Base-by-base conservation (phyloP, 768 basidiomycete genomes). In the Auricularia heimuer region DNA sequence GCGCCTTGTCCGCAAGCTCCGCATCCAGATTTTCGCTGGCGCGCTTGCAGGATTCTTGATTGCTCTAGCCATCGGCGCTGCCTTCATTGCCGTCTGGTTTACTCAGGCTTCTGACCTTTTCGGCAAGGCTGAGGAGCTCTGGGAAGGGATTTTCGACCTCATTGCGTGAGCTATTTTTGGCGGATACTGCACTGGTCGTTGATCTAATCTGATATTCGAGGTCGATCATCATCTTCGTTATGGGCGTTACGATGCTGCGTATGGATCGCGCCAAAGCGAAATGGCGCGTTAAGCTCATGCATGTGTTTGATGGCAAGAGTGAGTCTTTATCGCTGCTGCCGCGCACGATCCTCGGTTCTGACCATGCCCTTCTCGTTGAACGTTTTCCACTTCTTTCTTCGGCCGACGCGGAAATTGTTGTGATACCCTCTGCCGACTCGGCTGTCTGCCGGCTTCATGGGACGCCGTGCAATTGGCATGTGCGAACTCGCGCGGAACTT, bases 71-170 rank as follows among this genome's bases (percentile, higher is more conserved):
- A 87, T 98, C 66, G 96, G 95, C 39, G 93, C 90, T 12, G 87
- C 92, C 1, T 98, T 96, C 76, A 89, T 98, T 67, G 93, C 90
- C 6, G 83, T 97, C 51, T 98, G 94, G 89, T 98, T 96, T 77
- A 98, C 94, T 36, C 85, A 90, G 71, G 88, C 95, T 0, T 81
- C 82, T 24, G 79, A 97, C 73, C 81, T 98, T 18, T 98, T 92
- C 90, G 73, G 81, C 47, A 85, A 85, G 71, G 84, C 92, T 4
- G 96, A 98, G 76, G 82, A 86, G 64, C 76, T 95, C 65, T 98
- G 96, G 96, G 96, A 98, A 81, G 96, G 95, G 82, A 68, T 72
- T 71, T 80, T 90, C 71, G 77, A 85, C 68, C 75, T 91, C 64
- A 79, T 92, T 63, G 89, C 89, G 0, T 63, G 65, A 65, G 37